Evolutionary conservation across 2,329 filamentous ascomycete genomes (phyloP).

Genomic region (Aureobasidium vineae): DNA sequence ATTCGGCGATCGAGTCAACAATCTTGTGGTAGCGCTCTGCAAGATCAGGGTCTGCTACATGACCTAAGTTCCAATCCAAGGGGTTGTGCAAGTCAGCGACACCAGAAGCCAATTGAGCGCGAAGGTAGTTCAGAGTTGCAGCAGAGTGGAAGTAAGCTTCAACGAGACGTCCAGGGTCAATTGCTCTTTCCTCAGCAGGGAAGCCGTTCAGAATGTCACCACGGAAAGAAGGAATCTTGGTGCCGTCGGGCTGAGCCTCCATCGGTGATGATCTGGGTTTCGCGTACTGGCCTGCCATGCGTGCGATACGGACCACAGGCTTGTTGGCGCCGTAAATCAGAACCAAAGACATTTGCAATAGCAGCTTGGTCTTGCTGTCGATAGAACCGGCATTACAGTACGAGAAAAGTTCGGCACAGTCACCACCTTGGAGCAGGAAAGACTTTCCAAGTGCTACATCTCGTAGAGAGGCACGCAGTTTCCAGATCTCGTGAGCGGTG

Average conservation of each 20-base stretch:
- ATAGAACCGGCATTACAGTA: constrained; percentile 90
- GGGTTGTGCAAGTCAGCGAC: constrained; percentile 93
- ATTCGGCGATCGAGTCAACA: constrained; percentile 82
- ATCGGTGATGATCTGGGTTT: constrained; percentile 90
- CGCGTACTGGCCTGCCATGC: constrained; percentile 97
- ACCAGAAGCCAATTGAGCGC: constrained; percentile 77
- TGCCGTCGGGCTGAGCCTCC: constrained; percentile 70
- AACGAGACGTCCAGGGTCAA: constrained; percentile 81
- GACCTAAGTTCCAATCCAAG: constrained; percentile 90
- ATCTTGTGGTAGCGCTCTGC: constrained; percentile 84
- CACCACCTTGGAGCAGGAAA: constrained; percentile 92
- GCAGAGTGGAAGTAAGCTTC: constrained; percentile 95
- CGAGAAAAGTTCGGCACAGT: constrained; percentile 96
- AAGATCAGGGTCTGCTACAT: constrained; percentile 78
- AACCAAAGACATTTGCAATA: constrained; percentile 95
- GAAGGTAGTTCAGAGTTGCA: constrained; percentile 89
- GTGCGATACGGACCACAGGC: constrained; percentile 87
- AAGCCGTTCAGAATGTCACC: constrained; percentile 96
- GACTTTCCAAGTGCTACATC: constrained; percentile 89
- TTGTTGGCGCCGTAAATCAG: constrained; percentile 83
- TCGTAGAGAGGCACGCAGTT: constrained; percentile 71
- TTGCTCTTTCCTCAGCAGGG: constrained; percentile 67
- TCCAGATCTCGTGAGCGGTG: constrained; percentile 74
- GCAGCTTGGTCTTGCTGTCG: constrained; percentile 93
- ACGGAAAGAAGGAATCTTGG: constrained; percentile 82